Evolutionary conservation across 768 basidiomycete genomes (phyloP).

Genomic region (Lactarius akahatsu): DNA sequence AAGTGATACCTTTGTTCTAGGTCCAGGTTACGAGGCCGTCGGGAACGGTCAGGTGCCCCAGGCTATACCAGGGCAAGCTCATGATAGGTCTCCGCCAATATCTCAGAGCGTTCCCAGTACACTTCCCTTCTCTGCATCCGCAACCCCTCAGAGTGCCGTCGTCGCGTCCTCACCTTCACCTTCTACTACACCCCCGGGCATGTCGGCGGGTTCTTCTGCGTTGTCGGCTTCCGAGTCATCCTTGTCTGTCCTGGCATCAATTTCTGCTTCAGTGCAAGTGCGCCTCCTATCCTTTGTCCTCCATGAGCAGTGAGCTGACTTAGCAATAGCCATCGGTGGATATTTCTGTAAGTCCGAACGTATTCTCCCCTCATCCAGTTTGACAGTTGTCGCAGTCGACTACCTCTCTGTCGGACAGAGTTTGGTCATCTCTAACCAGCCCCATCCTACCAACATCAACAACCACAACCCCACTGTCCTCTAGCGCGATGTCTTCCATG

Average conservation of each 20-base stretch:
- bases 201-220: background rate
- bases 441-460: background rate
- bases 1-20: conserved; percentile 15
- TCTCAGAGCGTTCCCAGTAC: background rate
- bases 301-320: background rate
- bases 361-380: background rate
- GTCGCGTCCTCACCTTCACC: background rate
- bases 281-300: background rate
- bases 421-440: background rate
- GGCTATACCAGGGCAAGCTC: conserved; percentile 16
- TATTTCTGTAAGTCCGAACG: conserved; percentile 9
- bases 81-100: conserved; percentile 6
- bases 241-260: background rate
- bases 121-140: background rate
- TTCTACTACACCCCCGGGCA: background rate
- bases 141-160: background rate
- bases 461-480: background rate
- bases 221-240: background rate
- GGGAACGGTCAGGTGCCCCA: conserved; percentile 16
- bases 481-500: background rate
- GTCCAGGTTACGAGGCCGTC: conserved; percentile 15
- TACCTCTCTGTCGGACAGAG: background rate
- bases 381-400: conserved; percentile 3
- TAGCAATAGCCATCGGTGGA: background rate
- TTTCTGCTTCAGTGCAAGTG: conserved; percentile 4